Conservation (phyloP, 306 rosid species). For the Phaseolus lunatus region DNA sequence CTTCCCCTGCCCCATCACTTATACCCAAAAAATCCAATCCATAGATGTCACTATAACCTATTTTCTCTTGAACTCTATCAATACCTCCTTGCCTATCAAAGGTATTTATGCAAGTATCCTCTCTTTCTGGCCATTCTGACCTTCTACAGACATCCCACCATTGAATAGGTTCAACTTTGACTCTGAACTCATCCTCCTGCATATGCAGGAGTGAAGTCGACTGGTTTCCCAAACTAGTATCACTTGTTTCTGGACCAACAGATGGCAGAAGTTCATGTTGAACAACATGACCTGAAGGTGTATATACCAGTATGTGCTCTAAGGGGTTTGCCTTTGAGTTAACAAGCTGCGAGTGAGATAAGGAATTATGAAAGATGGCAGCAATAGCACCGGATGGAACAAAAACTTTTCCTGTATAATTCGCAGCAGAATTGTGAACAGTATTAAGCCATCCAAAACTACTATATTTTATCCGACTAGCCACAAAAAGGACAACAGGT, state of each 20-base stretch:
- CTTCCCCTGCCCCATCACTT: conserved; percentile 48
- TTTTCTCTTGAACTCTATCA: conserved; percentile 55
- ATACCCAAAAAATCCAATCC: conserved; percentile 52
- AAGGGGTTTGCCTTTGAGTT: conserved; percentile 63
- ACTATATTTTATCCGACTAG: conserved; percentile 90
- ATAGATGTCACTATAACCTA: conserved; percentile 49
- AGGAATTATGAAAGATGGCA: conserved; percentile 83
- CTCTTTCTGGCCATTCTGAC: conserved; percentile 83
- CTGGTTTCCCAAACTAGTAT: conserved; percentile 53
- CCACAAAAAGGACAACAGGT: conserved; percentile 78
- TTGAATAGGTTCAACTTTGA: conserved; percentile 90
- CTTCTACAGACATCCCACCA: conserved; percentile 98
- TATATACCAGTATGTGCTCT: conserved; percentile 83
- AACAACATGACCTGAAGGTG: conserved; percentile 94
- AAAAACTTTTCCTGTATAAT: conserved; percentile 78
- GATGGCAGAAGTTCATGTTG: conserved; percentile 84
- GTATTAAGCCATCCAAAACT: conserved; percentile 95
- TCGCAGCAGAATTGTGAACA: conserved; percentile 59
- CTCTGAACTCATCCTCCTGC: conserved; percentile 84
- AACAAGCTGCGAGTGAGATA: conserved; percentile 57
- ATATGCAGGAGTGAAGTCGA: conserved; percentile 59
- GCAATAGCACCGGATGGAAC: conserved; percentile 97
- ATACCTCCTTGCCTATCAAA: conserved; percentile 58
- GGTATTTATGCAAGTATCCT: conserved; percentile 56
- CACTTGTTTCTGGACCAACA: conserved; percentile 65